Percentiles rank a stretch among this genome's conserved stretches.
Evolutionary conservation across 73 alveolate genomes (phyloP).

Genomic region (Paramecium caudatum): DNA sequence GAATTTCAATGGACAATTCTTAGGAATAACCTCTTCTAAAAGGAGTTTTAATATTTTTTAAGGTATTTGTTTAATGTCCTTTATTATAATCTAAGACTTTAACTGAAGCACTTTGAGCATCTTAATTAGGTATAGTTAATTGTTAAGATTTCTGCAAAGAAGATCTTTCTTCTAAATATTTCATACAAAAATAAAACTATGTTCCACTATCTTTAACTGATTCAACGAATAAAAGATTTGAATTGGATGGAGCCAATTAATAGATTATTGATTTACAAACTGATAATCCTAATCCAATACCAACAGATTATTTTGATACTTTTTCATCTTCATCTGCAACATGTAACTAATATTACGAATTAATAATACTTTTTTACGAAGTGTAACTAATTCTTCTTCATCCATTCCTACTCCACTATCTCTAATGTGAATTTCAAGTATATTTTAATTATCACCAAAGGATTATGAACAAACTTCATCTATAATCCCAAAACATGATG

Average conservation of each 20-base stretch:
- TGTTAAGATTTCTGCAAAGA: neutral
- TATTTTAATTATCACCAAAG: neutral
- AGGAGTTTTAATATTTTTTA: too few relatives aligned
- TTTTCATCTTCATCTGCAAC: slow-evolving; percentile 59
- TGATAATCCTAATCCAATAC: slow-evolving; percentile 36
- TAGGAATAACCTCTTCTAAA: neutral
- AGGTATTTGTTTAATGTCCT: neutral
- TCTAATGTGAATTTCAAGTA: neutral
- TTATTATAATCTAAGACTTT: slow-evolving; percentile 15
- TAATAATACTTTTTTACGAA: neutral
- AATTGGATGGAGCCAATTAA: neutral
- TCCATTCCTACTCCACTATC: slow-evolving; percentile 66
- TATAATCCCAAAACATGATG: neutral
- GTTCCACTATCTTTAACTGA: slow-evolving; percentile 11
- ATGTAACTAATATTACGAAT: neutral
- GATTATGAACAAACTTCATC: slow-evolving; percentile 21
- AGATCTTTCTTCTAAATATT: slow-evolving; percentile 12
- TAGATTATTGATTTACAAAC: slow-evolving; percentile 12
- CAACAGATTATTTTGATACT: slow-evolving; percentile 48
- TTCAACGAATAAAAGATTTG: neutral
- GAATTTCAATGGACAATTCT: neutral
- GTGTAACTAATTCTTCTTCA: slow-evolving; percentile 31
- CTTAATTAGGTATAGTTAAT: neutral
- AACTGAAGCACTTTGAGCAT: slow-evolving; percentile 34
- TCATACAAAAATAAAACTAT: neutral